Evolutionary conservation across 2,329 filamentous ascomycete genomes (phyloP).

Genomic region (Trichoderma sp.): DNA sequence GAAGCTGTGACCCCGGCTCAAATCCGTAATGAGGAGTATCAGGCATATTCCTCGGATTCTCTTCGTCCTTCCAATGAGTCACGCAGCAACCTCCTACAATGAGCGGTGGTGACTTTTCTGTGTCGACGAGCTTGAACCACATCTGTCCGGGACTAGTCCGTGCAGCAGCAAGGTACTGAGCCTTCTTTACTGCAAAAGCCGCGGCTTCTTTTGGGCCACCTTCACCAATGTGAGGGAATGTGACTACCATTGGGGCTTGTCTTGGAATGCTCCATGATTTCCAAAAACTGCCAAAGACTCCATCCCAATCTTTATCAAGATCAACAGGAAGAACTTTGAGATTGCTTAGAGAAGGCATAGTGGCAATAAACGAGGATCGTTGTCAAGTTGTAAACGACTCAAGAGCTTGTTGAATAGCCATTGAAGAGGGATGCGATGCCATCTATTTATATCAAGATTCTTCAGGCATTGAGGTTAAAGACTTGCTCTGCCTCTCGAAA

Average conservation of each 20-base stretch:
- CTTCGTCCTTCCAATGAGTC: not conserved
- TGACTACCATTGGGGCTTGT: slow-evolving; percentile 5
- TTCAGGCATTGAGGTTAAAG: not conserved
- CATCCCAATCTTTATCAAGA: slow-evolving; percentile 7
- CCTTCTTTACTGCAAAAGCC: not conserved
- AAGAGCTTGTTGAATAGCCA: not conserved
- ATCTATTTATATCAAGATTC: not conserved
- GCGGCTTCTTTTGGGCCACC: not conserved
- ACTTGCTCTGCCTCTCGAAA: not conserved
- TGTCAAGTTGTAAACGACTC: not conserved
- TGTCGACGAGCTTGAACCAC: slow-evolving; percentile 1
- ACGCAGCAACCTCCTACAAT: not conserved
- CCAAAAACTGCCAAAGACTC: not conserved
- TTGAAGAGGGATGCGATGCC: not conserved
- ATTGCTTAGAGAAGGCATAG: not conserved
- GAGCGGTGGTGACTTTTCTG: not conserved
- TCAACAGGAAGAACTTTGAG: not conserved
- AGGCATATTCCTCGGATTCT: slow-evolving; percentile 1
- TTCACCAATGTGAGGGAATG: slow-evolving; percentile 6
- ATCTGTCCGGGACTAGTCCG: not conserved
- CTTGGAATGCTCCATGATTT: slow-evolving; percentile 5
- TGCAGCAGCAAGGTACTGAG: not conserved
- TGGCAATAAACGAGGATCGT: not conserved
- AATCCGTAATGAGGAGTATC: not conserved
- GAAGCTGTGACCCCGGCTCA: not conserved